These are phyloP conservation scores for Candida corydali DNA, from an alignment of 805 yeast species.

Conservation along the genomic window DNA sequence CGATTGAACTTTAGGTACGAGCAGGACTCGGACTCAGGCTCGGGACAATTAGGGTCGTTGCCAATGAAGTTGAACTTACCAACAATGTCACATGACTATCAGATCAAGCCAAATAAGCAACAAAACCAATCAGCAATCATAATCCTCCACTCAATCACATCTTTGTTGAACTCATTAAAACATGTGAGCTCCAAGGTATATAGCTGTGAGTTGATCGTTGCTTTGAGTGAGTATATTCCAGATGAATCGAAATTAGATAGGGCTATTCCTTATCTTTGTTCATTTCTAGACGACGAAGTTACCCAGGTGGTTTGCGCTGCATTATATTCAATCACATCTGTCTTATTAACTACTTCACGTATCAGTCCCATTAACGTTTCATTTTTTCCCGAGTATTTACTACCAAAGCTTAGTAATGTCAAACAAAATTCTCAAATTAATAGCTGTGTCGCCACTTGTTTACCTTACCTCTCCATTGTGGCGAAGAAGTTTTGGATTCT, in stretches of 20 bases:
- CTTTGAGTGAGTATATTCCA: slow-evolving; percentile 67
- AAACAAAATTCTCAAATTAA: slow-evolving; percentile 8
- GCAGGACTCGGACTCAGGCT: background rate
- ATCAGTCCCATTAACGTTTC: slow-evolving; percentile 73
- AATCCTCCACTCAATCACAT: slow-evolving; percentile 52
- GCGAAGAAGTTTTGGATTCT: slow-evolving; percentile 63
- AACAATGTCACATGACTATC: slow-evolving; percentile 45
- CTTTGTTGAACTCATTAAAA: slow-evolving; percentile 57
- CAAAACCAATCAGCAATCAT: slow-evolving; percentile 48
- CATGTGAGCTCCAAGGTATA: slow-evolving; percentile 57
- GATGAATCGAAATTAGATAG: slow-evolving; percentile 88
- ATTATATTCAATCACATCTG: slow-evolving; percentile 59
- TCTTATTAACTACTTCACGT: slow-evolving; percentile 57
- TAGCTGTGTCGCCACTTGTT: slow-evolving; percentile 54
- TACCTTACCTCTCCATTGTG: slow-evolving; percentile 67
- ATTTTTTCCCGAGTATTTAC: slow-evolving; percentile 75
- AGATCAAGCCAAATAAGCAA: slow-evolving; percentile 7
- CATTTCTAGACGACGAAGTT: slow-evolving; percentile 58
- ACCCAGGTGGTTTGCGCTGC: slow-evolving; percentile 67
- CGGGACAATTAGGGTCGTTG: too few relatives aligned
- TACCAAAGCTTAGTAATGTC: slow-evolving; percentile 55
- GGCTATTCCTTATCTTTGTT: slow-evolving; percentile 72
- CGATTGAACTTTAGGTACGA: slow-evolving; percentile 21
- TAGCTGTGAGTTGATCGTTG: slow-evolving; percentile 73
- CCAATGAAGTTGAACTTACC: slow-evolving; percentile 41